Percentiles rank a stretch among this genome's conserved stretches.
Conservation (phyloP, 768 basidiomycete species). For the Clitopilus hobsonii region DNA sequence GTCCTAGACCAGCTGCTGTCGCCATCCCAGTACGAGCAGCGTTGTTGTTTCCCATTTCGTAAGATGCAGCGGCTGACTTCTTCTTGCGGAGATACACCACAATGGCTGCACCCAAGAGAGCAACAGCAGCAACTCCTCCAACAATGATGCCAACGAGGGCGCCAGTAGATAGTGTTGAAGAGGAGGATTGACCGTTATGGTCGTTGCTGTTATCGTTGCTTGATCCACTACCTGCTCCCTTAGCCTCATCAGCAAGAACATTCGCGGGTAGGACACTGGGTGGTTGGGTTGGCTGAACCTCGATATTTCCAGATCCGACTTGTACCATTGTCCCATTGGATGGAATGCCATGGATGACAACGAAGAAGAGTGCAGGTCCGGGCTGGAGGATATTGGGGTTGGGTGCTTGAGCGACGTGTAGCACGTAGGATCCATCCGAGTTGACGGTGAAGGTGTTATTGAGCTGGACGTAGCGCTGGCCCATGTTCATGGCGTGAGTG, state of each 20-base stretch:
- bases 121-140: slow-evolving; percentile 49
- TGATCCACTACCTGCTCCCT: slow-evolving; percentile 18
- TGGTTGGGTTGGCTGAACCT: slow-evolving; percentile 42
- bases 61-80: not conserved
- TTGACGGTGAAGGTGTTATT: slow-evolving; percentile 73
- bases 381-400: slow-evolving; percentile 85
- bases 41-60: slow-evolving; percentile 4
- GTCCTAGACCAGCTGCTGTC: slow-evolving; percentile 13
- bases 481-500: slow-evolving; percentile 87
- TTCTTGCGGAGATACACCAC: slow-evolving; percentile 46
- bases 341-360: slow-evolving; percentile 72
- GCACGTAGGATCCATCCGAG: slow-evolving; percentile 63
- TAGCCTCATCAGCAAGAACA: slow-evolving; percentile 36
- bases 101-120: slow-evolving; percentile 44
- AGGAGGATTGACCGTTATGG: slow-evolving; percentile 6
- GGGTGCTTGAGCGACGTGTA: slow-evolving; percentile 81
- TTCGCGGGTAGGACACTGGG: slow-evolving; percentile 46
- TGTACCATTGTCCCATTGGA: slow-evolving; percentile 62
- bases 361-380: slow-evolving; percentile 68
- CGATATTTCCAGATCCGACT: slow-evolving; percentile 64
- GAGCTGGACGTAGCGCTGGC: slow-evolving; percentile 71
- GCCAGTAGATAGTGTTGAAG: slow-evolving; percentile 27
- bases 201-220: slow-evolving; percentile 13
- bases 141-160: slow-evolving; percentile 46
- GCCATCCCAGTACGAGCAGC: slow-evolving; percentile 21